Conservation (phyloP, 1,284 basidiomycete genomes). For the Peniophora sp. region DNA sequence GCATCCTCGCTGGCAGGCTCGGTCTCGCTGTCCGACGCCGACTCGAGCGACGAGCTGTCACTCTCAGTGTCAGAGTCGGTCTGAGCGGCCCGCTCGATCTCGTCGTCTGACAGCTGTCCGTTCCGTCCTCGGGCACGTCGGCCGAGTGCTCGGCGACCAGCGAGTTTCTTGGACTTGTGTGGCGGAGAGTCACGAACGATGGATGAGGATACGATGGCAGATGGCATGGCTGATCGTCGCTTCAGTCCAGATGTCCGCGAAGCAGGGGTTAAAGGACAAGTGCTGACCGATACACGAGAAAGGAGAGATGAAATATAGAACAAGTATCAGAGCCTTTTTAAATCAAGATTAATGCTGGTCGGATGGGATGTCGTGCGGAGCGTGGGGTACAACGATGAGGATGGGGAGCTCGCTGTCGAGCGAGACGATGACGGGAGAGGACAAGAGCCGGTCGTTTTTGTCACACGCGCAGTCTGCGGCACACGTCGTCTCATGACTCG, state of each 20-base stretch:
- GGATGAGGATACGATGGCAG: conserved; percentile 2
- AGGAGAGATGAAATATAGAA: too few species aligned
- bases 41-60: conserved; percentile 47
- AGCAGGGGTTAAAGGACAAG: too few species aligned
- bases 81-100: conserved; percentile 58
- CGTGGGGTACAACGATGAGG: too few species aligned
- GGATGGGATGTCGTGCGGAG: too few species aligned
- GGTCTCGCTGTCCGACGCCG: conserved; percentile 58
- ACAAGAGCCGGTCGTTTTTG: too few species aligned
- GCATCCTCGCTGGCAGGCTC: conserved; percentile 58
- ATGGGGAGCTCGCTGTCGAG: too few species aligned
- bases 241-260: background rate
- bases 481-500: too few species aligned
- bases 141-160: conserved; percentile 46
- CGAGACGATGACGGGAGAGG: too few species aligned
- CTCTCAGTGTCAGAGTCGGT: conserved; percentile 63
- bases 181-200: conserved; percentile 3
- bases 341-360: too few species aligned
- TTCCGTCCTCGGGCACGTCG: conserved; percentile 40
- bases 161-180: conserved; percentile 27
- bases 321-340: too few species aligned
- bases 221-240: conserved; percentile 1
- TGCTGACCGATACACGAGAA: too few species aligned
- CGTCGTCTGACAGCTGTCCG: conserved; percentile 57
- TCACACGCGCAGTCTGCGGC: too few species aligned